These are phyloP conservation scores for Diospyros kaki DNA, from an alignment of 148 eudicot species.

Conservation along the genomic window DNA sequence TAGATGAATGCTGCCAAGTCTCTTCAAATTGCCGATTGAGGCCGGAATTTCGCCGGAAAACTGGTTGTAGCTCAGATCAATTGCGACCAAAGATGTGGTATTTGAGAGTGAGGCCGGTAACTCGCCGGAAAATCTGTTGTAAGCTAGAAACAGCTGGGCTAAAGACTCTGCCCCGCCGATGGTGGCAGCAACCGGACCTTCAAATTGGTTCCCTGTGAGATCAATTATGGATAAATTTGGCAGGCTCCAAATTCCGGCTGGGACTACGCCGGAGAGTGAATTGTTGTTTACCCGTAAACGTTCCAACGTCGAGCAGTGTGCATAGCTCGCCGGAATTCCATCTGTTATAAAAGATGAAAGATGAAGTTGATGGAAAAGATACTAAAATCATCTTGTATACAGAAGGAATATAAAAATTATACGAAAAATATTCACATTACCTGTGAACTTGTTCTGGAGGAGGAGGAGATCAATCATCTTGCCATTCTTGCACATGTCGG, in stretches of 20 bases:
- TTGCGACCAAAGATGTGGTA: constrained; percentile 25
- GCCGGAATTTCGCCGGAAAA: constrained; percentile 30
- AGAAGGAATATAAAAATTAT: too few relatives aligned
- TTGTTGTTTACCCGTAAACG: constrained; percentile 31
- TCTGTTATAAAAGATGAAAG: neutral
- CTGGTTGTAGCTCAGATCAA: constrained; percentile 22
- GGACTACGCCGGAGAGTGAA: constrained; percentile 34
- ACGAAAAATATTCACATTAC: too few relatives aligned
- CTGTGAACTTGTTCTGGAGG: constrained; percentile 34
- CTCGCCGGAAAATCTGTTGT: constrained; percentile 29
- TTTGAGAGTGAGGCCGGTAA: constrained; percentile 25
- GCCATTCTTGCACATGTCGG: constrained; percentile 40
- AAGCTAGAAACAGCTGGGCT: constrained; percentile 29
- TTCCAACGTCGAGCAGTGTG: constrained; percentile 23
- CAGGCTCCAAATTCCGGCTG: constrained; percentile 34
- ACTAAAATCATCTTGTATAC: too few relatives aligned
- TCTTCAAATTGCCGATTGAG: constrained; percentile 24
- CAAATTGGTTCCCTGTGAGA: constrained; percentile 30
- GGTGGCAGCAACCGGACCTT: constrained; percentile 20
- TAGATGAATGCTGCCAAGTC: constrained; percentile 18
- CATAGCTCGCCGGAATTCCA: constrained; percentile 30
- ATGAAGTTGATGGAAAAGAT: too few relatives aligned
- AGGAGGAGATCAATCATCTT: constrained; percentile 18
- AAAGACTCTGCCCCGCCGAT: constrained; percentile 28
- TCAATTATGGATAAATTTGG: constrained; percentile 27